A percentile compares a stretch with the other conserved stretches of the same genome.
Conservation (phyloP, 2,329 filamentous ascomycete genomes). For the Alternaria sp. region DNA sequence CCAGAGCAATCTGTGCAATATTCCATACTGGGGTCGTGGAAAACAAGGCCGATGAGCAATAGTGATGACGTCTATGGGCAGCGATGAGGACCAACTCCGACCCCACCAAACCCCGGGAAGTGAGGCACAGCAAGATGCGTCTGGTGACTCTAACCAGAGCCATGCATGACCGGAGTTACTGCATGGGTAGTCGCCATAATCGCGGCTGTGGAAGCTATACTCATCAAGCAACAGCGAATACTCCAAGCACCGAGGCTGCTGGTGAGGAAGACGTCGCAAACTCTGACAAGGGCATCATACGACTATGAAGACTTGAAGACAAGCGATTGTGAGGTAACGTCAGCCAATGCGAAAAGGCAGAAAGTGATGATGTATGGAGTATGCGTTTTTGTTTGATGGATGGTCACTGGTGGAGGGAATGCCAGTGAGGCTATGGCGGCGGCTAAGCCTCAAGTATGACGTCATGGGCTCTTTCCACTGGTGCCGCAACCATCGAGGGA, state of each 20-base stretch:
- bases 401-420: neutral
- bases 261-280: neutral
- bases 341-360: neutral
- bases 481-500: neutral
- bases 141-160: neutral
- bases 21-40: neutral
- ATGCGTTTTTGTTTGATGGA: neutral
- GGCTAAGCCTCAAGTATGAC: conserved; percentile 1
- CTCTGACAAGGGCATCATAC: neutral
- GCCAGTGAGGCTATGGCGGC: neutral
- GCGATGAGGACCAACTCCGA: neutral
- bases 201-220: neutral
- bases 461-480: neutral
- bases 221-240: neutral
- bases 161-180: neutral
- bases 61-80: neutral
- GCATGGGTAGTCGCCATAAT: neutral
- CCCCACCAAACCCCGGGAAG: neutral
- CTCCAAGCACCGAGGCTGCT: neutral
- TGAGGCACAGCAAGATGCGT: neutral
- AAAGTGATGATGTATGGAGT: neutral
- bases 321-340: neutral
- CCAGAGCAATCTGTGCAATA: neutral
- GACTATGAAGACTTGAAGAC: neutral
- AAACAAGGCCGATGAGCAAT: neutral